Base-by-base conservation (phyloP, 2,329 filamentous ascomycete genomes). In the Diatrype stigma region DNA sequence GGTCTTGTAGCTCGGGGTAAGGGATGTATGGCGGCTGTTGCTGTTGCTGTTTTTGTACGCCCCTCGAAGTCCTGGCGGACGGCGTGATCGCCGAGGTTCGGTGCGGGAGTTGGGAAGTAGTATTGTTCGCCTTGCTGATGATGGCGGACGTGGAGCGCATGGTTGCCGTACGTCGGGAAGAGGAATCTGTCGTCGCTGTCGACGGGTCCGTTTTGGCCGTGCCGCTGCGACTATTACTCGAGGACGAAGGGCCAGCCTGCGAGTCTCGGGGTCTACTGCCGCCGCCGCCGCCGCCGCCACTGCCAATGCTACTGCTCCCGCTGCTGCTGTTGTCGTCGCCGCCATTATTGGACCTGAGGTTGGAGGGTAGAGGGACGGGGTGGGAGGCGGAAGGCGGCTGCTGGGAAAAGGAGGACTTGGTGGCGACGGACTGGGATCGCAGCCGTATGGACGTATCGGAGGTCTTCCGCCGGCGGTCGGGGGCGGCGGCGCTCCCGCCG, bases 1-100 rank as follows among this genome's bases (percentile, higher is more conserved):
- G 74, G 58, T 82, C 76, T 34, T 77, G 78, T 4, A 85, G 71
- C n/a, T 79, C 72, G 32, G 83, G 83, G 46, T 81, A 83, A 2
- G 75, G 65, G 7, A 72, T 71, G 58, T 80, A 72, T 46, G 73
- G 66, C 19, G 72, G 70, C 50, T 17, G n/a, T n/a, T n/a, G n/a
- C n/a, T n/a, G n/a, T n/a, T n/a, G n/a, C n/a, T n/a, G n/a, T n/a
- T n/a, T n/a, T n/a, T n/a, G n/a, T n/a, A n/a, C n/a, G n/a, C n/a
- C n/a, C n/a, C n/a, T n/a, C n/a, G n/a, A n/a, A n/a, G n/a, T n/a
- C n/a, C n/a, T n/a, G n/a, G n/a, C n/a, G n/a, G n/a, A n/a, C n/a
- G n/a, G n/a, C n/a, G n/a, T n/a, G n/a, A n/a, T n/a, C n/a, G n/a
- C n/a, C n/a, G n/a, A n/a, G n/a, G n/a, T n/a, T n/a, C n/a, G n/a